These are phyloP conservation scores for Xylaria venustula DNA, from an alignment of 495 filamentous ascomycete genomes.

Conservation along the genomic window DNA sequence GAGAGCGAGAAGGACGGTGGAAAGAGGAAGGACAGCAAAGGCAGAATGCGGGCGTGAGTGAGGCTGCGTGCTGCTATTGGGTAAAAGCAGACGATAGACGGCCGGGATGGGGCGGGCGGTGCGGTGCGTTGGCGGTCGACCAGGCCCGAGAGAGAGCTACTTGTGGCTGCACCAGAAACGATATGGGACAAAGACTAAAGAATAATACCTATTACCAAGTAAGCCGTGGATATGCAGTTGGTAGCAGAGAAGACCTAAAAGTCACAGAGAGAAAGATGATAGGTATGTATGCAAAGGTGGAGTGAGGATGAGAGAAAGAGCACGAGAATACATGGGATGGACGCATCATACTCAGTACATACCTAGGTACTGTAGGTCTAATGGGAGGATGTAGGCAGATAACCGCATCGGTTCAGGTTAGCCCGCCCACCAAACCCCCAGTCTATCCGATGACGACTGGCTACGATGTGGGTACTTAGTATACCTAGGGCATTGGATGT, in stretches of 20 bases:
- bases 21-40: background rate
- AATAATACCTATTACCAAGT: background rate
- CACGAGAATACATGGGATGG: background rate
- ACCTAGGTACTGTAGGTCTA: too few species aligned
- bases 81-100: conserved; percentile 8
- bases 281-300: background rate
- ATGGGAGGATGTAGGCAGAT: too few species aligned
- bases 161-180: too few species aligned
- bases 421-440: background rate
- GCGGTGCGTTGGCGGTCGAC: conserved; percentile 14
- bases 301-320: background rate
- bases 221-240: too few species aligned
- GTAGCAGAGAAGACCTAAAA: background rate
- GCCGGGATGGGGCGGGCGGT: conserved; percentile 11
- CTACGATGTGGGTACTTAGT: too few species aligned
- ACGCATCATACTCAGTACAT: too few species aligned
- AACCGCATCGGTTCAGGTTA: background rate
- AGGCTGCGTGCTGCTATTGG: conserved; percentile 14
- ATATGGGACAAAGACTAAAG: too few species aligned
- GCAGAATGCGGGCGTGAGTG: conserved; percentile 9
- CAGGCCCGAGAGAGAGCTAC: background rate
- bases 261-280: background rate
- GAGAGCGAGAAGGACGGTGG: background rate
- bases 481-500: too few species aligned
- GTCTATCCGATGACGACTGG: background rate